Evolutionary conservation across 768 basidiomycete species (phyloP).

Genomic region (Tylopilus intermedius): DNA sequence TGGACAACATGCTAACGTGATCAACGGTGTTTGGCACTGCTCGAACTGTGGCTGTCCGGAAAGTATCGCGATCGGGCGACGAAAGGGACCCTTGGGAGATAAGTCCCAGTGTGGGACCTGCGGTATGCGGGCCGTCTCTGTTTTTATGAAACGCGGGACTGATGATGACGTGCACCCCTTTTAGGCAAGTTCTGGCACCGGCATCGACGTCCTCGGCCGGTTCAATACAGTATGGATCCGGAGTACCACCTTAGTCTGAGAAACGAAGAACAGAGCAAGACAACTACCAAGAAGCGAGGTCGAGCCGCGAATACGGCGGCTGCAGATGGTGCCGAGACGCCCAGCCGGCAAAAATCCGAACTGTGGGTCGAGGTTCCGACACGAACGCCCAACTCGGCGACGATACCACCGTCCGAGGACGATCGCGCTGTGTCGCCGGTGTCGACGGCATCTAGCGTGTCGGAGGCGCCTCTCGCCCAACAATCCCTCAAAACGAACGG

Average conservation of each 20-base stretch:
- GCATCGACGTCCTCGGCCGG: constrained; percentile 74
- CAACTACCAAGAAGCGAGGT: constrained; percentile 48
- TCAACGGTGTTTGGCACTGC: constrained; percentile 90
- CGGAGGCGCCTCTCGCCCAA: constrained; percentile 71
- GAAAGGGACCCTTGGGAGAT: constrained; percentile 86
- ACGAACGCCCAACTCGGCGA: constrained; percentile 29
- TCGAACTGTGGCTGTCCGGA: constrained; percentile 93
- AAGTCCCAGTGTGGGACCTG: constrained; percentile 91
- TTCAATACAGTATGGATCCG: constrained; percentile 72
- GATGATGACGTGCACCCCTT: neutral
- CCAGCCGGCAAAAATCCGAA: constrained; percentile 38
- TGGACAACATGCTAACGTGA: constrained; percentile 75
- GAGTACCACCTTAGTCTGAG: constrained; percentile 60
- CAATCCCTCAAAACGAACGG: constrained; percentile 56
- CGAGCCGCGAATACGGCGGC: constrained; percentile 23
- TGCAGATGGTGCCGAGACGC: constrained; percentile 49
- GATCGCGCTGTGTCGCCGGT: constrained; percentile 67
- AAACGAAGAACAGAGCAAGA: constrained; percentile 55
- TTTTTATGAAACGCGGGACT: constrained; percentile 2
- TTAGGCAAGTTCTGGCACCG: constrained; percentile 88
- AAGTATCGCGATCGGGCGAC: constrained; percentile 73
- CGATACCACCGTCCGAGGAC: constrained; percentile 33
- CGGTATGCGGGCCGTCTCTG: constrained; percentile 48
- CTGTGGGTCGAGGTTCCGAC: constrained; percentile 33
- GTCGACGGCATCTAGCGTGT: constrained; percentile 67